These are phyloP conservation scores for Pisolithus marmoratus DNA, from an alignment of 768 basidiomycete species.

Conservation along the genomic window DNA sequence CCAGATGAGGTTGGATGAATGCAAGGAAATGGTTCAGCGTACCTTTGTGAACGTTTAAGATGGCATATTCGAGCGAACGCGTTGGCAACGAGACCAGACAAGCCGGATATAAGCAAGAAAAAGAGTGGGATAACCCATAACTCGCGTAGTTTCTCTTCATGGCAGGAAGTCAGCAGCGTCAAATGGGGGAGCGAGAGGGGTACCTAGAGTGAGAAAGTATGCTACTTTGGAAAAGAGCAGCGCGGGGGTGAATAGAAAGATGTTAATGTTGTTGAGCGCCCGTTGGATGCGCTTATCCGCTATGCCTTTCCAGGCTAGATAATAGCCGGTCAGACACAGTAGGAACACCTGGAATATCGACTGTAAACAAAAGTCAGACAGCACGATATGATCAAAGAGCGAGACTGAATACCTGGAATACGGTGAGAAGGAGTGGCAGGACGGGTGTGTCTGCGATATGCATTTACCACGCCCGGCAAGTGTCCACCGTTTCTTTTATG, in stretches of 20 bases:
- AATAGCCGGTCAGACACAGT: slow-evolving; percentile 77
- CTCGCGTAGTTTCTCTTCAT: slow-evolving; percentile 64
- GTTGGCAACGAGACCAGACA: slow-evolving; percentile 68
- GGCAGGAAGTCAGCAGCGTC: not conserved
- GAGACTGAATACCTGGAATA: slow-evolving; percentile 21
- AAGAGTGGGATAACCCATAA: slow-evolving; percentile 85
- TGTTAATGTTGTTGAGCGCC: slow-evolving; percentile 77
- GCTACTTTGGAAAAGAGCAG: slow-evolving; percentile 94
- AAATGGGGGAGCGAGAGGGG: not conserved
- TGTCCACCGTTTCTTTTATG: too few relatives aligned
- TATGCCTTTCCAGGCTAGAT: slow-evolving; percentile 72
- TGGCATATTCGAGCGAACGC: slow-evolving; percentile 55
- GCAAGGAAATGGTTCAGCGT: slow-evolving; percentile 12
- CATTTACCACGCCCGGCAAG: too few relatives aligned
- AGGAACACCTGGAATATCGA: slow-evolving; percentile 88
- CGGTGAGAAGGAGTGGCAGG: slow-evolving; percentile 18
- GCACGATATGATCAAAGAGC: not conserved
- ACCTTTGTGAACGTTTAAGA: slow-evolving; percentile 75
- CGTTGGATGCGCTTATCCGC: slow-evolving; percentile 88
- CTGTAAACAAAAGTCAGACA: slow-evolving; percentile 31
- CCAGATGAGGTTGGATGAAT: not conserved
- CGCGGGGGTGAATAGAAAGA: slow-evolving; percentile 84
- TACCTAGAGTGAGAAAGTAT: slow-evolving; percentile 79
- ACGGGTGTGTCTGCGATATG: slow-evolving; percentile 3
- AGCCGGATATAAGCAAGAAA: slow-evolving; percentile 68